Evolutionary conservation across 345 rosid genomes (phyloP), one percentile per base, ranked within the genome.

Genomic region (Eucalyptus caleyi): DNA sequence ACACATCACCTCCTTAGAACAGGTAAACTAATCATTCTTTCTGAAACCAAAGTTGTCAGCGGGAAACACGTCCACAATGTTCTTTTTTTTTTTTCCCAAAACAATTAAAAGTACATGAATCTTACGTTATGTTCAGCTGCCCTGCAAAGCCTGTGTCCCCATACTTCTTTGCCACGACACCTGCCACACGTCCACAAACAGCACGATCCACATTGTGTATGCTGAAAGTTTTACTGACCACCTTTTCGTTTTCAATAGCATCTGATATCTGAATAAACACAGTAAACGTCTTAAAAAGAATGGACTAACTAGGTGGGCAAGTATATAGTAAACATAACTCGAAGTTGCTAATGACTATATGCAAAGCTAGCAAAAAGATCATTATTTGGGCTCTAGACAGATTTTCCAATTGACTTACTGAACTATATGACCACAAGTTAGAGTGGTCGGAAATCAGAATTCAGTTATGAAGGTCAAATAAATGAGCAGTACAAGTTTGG

Each of bases 61-160:
- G 1, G 27, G 47, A 77, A 37, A 77, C 47, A 77, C 16, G 5
- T 77, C 85, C 85, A 77, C 47, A 21, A 23, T 40, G 47, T 77
- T 37, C 27, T 40, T 40, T 77, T 34, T 50, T 19, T n/a, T 40
- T 21, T 77, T 77, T 21, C 30, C 47, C 27, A 85, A 65, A 62
- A 77, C 89, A 50, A 56, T 86, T 27, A 53, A 42, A 80, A 59
- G 32, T 81, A 81, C 92, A 80, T 56, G 44, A 89, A 40, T 90
- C 97, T 95, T 93, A 98, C 99, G 97, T 95, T 88, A 98, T 92
- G 89, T 98, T 98, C 90, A 98, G 94, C 94, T 97, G 99, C 90
- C 99, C 99, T 2, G 99, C 99, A 92, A 98, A 98, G 88, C 99
- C 99, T 88, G 98, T 96, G 92, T 98, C 99, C 53, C 99, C 99